These are phyloP conservation scores for Epichloe coenophiala DNA, from an alignment of 2,329 filamentous ascomycete species.

Conservation along the genomic window DNA sequence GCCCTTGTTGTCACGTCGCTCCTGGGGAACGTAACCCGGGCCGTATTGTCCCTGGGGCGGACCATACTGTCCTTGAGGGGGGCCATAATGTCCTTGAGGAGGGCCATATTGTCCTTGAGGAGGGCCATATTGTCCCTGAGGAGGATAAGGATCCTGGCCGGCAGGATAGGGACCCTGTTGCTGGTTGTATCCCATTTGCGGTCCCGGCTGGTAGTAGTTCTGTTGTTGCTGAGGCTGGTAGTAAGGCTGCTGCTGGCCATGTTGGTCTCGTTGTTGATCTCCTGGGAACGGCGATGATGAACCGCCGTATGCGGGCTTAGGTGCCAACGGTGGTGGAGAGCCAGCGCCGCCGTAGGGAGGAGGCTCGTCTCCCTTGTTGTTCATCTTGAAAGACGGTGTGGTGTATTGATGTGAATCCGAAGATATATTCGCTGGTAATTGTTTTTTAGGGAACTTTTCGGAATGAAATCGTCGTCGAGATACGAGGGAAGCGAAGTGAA, in stretches of 20 bases:
- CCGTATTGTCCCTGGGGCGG: conserved; percentile 11
- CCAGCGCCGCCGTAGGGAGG: conserved; percentile 29
- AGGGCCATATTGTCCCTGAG: too few species aligned
- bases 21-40: conserved; percentile 23
- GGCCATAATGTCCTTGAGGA: conserved; percentile 22
- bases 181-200: conserved; percentile 30
- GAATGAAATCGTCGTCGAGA: neutral
- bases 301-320: conserved; percentile 32
- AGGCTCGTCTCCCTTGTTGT: conserved; percentile 34
- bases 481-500: neutral
- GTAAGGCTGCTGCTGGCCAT: conserved; percentile 8
- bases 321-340: conserved; percentile 17
- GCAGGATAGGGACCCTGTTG: conserved; percentile 19
- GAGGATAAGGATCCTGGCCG: too few species aligned
- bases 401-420: neutral
- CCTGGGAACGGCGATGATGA: neutral
- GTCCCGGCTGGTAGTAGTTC: conserved; percentile 27
- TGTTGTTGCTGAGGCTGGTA: conserved; percentile 17
- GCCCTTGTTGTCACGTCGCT: conserved; percentile 18
- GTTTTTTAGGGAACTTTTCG: neutral
- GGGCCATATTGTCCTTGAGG: conserved; percentile 18
- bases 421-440: neutral
- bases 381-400: conserved; percentile 19
- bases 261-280: conserved; percentile 15
- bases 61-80: conserved; percentile 12